Base-by-base conservation (phyloP, 768 basidiomycete species). In the Amanita fuliginea region DNA sequence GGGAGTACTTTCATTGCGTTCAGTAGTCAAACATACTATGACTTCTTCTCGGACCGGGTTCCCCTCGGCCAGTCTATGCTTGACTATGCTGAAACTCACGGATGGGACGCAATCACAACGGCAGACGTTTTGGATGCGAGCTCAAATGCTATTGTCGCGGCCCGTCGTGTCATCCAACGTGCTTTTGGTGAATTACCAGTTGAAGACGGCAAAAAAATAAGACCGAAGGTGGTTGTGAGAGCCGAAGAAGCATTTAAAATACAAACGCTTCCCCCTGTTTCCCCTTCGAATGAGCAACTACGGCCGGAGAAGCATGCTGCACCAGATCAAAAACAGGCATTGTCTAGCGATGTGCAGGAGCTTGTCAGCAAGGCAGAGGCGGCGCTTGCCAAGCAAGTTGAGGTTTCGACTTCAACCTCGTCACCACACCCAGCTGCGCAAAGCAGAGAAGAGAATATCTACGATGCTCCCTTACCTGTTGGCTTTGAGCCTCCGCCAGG, bases 401-500 rank as follows among this genome's bases (percentile, higher is more conserved):
- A 61, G 26, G 54, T 56, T 10, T 40, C 58, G 2, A 51, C 59
- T 9, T 51, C 71, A 35, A 60, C 61, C 24, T 55, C 56, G 13
- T 33, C 58, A 1, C 50, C 59, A 11, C 49, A 65, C 10, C 55
- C 68, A 11, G 58, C 60, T 34, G 60, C 62, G 14, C 54, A 44
- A 47, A 49, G 53, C 10, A 24, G 58, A 50, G 51, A 54, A 26
- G 47, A 41, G 26, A 67, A 68, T 40, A 68, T 85, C 16, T 95
- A 95, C 60, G 65, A 68, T 40, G 75, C 67, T 14, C 83, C 84
- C 5, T 72, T 98, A 19, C 96, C 95, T n/a, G 66, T 99, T 45
- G 95, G 93, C 10, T 90, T 88, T 62, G 93, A 97, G 64, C 90
- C 86, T 8, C 94, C 95, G 30, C 90, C 90, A 19, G 95, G 95